These are phyloP conservation scores for Aspergillus homomorphus DNA, from an alignment of 495 filamentous ascomycete genomes.

Conservation along the genomic window DNA sequence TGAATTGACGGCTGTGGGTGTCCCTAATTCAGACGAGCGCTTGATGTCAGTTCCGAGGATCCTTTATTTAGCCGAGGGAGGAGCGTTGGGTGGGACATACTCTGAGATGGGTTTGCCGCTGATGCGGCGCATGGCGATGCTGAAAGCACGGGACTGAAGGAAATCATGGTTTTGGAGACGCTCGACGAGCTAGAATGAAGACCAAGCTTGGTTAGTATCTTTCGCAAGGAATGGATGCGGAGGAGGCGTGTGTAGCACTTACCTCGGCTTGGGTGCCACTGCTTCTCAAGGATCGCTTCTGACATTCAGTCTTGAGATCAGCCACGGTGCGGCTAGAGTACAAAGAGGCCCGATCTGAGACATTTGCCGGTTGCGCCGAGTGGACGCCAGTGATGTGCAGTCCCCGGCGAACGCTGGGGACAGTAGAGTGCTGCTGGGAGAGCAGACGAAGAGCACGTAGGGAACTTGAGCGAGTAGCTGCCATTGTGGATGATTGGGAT, in stretches of 20 bases:
- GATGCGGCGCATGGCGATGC: conserved; percentile 50
- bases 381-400: conserved; percentile 57
- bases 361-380: conserved; percentile 41
- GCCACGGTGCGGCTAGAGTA: conserved; percentile 35
- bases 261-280: conserved; percentile 40
- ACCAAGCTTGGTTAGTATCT: conserved; percentile 9
- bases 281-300: conserved; percentile 32
- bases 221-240: background rate
- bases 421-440: conserved; percentile 38
- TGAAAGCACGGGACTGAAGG: conserved; percentile 51
- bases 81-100: conserved; percentile 26
- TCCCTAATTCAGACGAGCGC: conserved; percentile 16
- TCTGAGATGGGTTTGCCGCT: conserved; percentile 39
- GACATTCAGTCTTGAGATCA: conserved; percentile 43
- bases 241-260: conserved; percentile 16
- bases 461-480: conserved; percentile 48
- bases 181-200: conserved; percentile 40
- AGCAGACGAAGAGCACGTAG: conserved; percentile 49
- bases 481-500: conserved; percentile 35
- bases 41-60: conserved; percentile 19
- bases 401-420: conserved; percentile 40
- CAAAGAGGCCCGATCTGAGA: conserved; percentile 33
- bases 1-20: conserved; percentile 51
- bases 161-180: conserved; percentile 54
- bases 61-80: conserved; percentile 7